A percentile compares a stretch with the other conserved stretches of the same genome.
Conservation (phyloP, 345 rosid species). For the Heritiera fomes region DNA sequence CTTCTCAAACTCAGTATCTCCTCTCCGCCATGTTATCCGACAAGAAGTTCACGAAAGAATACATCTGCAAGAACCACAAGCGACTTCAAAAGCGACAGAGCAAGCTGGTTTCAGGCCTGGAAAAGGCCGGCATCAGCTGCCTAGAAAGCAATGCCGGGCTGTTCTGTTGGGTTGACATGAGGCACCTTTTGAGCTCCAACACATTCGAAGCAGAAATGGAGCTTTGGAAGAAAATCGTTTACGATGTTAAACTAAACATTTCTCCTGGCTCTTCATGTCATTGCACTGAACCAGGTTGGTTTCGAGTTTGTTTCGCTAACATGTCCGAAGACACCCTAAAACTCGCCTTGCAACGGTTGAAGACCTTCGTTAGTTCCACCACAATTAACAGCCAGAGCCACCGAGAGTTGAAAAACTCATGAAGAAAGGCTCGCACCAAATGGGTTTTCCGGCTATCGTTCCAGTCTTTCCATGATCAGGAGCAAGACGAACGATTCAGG, state of each 20-base stretch:
- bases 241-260: slow-evolving; percentile 58
- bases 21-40: slow-evolving; percentile 69
- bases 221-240: slow-evolving; percentile 73
- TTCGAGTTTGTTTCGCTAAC: slow-evolving; percentile 75
- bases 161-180: slow-evolving; percentile 87
- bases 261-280: slow-evolving; percentile 82
- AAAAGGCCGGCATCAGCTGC: slow-evolving; percentile 53
- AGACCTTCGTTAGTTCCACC: slow-evolving; percentile 50
- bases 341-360: slow-evolving; percentile 60
- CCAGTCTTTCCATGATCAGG: slow-evolving; percentile 47
- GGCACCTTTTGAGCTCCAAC: slow-evolving; percentile 61
- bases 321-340: slow-evolving; percentile 62
- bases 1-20: slow-evolving; percentile 78
- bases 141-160: slow-evolving; percentile 70
- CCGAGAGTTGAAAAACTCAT: slow-evolving; percentile 45
- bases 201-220: slow-evolving; percentile 77
- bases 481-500: slow-evolving; percentile 70
- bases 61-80: slow-evolving; percentile 56
- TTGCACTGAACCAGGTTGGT: slow-evolving; percentile 84
- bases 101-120: slow-evolving; percentile 60
- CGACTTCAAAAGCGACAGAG: slow-evolving; percentile 54
- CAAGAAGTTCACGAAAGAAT: slow-evolving; percentile 59
- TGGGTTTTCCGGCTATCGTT: slow-evolving; percentile 84
- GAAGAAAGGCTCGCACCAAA: slow-evolving; percentile 48
- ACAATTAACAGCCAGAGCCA: slow-evolving; percentile 41